Evolutionary conservation across 768 basidiomycete genomes (phyloP), one percentile per base, ranked within the genome.

Genomic region (Termitomyces sp.): DNA sequence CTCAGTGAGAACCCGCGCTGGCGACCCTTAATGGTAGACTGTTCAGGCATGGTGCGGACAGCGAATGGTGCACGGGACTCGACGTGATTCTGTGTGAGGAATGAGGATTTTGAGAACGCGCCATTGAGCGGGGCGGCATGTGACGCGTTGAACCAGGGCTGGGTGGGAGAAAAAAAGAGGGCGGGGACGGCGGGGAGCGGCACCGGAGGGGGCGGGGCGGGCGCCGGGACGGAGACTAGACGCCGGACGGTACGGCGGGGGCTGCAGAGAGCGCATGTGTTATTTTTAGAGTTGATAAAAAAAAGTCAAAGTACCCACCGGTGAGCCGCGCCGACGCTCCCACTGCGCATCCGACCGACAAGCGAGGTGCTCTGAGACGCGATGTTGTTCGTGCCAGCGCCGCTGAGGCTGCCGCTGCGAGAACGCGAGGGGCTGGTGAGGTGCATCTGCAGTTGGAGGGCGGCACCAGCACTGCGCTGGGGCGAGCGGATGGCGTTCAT

Each of bases 401-500:
- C 57, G 60, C 71, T 74, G 13, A 82, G 59, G 60, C 84, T 86
- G 3, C 79, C 78, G 45, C 80, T 80, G 35, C 85, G 75, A 18
- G 78, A 71, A 16, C 84, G 75, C 7, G 74, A 65, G 16, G 75
- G 77, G 24, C 73, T 75, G 67, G 74, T 49, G 33, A 80, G 75
- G 53, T 81, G 80, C 52, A 75, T 74, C 61, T 81, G 84, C 28
- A 85, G 71, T 48, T 81, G 80, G n/a, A 79, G 64, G 0, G 86
- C 85, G 33, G 75, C 75, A 24, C 78, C 77, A 0, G 82, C 85
- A 1, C 73, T 80, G 39, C 85, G 79, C 15, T 77, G 66, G 1
- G 87, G 84, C 0, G 85, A 84, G 60, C 86, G 87, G 65, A 89
- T 85, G 39, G 77, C 69, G 45, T 78, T 77, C 72, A 88, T 82